A percentile compares a stretch with the other conserved stretches of the same genome.
Evolutionary conservation across 495 filamentous ascomycete genomes (phyloP).

Genomic region (Hypomontagnella monticulosa): DNA sequence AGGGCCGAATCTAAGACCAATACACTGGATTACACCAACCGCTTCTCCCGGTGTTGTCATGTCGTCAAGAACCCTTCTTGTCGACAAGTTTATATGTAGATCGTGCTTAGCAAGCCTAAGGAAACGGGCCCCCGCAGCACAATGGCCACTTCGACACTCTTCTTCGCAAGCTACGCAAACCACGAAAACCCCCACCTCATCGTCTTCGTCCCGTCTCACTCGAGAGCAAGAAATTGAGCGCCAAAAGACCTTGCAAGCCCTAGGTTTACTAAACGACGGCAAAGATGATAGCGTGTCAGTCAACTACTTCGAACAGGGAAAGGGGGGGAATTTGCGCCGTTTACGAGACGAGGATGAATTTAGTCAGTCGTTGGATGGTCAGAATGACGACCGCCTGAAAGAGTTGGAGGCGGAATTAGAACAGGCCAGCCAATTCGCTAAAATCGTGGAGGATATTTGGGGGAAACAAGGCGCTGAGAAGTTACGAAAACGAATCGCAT

Average conservation of each 20-base stretch:
- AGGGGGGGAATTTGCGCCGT: slow-evolving; percentile 46
- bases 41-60: slow-evolving; percentile 32
- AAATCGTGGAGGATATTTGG: slow-evolving; percentile 50
- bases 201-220: slow-evolving; percentile 23
- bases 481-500: slow-evolving; percentile 49
- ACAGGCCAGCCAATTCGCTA: slow-evolving; percentile 47
- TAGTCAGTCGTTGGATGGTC: slow-evolving; percentile 44
- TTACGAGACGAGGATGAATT: slow-evolving; percentile 51
- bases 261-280: slow-evolving; percentile 34
- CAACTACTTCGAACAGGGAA: slow-evolving; percentile 58
- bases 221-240: slow-evolving; percentile 42
- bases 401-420: slow-evolving; percentile 66
- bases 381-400: slow-evolving; percentile 56
- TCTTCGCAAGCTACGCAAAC: slow-evolving; percentile 30
- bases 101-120: slow-evolving; percentile 48
- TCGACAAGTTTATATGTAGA: slow-evolving; percentile 51
- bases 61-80: slow-evolving; percentile 46
- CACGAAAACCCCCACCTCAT: slow-evolving; percentile 20
- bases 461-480: slow-evolving; percentile 51
- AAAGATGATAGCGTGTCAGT: slow-evolving; percentile 37
- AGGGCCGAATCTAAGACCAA: slow-evolving; percentile 9
- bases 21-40: background rate
- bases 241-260: slow-evolving; percentile 33
- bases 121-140: slow-evolving; percentile 26
- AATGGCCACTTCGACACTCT: slow-evolving; percentile 42